phyloP scores from a whole-genome alignment of 495 filamentous ascomycete genomes.

The Neurospora sp. region DNA sequence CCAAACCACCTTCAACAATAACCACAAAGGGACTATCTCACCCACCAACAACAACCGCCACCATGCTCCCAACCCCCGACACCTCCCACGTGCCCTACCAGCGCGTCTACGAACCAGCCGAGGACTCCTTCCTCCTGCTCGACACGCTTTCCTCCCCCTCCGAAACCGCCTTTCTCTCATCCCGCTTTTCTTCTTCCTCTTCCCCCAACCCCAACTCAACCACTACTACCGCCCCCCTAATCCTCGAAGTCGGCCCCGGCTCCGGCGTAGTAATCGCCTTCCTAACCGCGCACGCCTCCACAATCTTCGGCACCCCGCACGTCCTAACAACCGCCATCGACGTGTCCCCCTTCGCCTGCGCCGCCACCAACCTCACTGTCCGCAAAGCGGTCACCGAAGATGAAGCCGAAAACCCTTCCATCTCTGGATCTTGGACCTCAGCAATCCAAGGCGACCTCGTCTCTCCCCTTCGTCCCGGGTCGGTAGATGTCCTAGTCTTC shows the following conservation, averaged over 20 bases:
- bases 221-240: slow-evolving; percentile 35
- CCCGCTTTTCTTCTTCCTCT: slow-evolving; percentile 41
- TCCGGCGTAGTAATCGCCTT: slow-evolving; percentile 90
- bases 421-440: slow-evolving; percentile 42
- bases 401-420: slow-evolving; percentile 13
- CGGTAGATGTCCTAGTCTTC: slow-evolving; percentile 81
- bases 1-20: too few species aligned
- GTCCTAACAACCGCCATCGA: slow-evolving; percentile 68
- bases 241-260: slow-evolving; percentile 83
- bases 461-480: slow-evolving; percentile 40
- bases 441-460: slow-evolving; percentile 58
- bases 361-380: slow-evolving; percentile 55
- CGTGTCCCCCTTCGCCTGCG: slow-evolving; percentile 71
- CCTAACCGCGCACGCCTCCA: slow-evolving; percentile 58
- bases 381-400: slow-evolving; percentile 29
- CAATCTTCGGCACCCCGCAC: slow-evolving; percentile 63
- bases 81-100: slow-evolving; percentile 82
- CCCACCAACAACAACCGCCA: background rate
- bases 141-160: slow-evolving; percentile 72
- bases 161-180: slow-evolving; percentile 62
- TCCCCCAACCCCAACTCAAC: background rate
- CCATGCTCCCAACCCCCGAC: slow-evolving; percentile 84
- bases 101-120: slow-evolving; percentile 84
- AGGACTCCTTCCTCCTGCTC: slow-evolving; percentile 90
- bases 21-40: too few species aligned